These are phyloP conservation scores for Komagataella populi DNA, from an alignment of 805 yeast genomes.

Conservation along the genomic window DNA sequence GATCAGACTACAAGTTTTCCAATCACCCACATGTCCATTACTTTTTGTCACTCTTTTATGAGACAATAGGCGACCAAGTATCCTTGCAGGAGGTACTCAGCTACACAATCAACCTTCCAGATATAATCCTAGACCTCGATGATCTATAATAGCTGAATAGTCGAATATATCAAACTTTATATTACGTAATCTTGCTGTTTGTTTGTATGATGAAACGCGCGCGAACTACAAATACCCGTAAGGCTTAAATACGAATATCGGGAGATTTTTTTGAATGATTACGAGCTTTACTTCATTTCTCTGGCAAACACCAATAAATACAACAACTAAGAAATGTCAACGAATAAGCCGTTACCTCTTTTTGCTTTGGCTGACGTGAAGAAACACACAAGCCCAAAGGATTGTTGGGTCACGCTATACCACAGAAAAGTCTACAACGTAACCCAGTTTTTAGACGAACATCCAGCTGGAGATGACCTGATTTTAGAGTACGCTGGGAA, in stretches of 20 bases:
- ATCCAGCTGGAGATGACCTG: constrained; percentile 56
- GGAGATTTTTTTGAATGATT: not conserved
- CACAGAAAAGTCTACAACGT: constrained; percentile 78
- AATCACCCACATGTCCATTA: not conserved
- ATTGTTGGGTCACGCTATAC: constrained; percentile 75
- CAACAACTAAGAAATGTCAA: not conserved
- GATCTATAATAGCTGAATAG: not conserved
- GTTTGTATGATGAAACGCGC: not conserved
- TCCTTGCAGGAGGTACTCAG: not conserved
- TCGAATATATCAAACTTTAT: not conserved
- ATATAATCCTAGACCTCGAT: not conserved
- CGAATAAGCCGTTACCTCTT: not conserved
- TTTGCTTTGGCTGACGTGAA: constrained; percentile 2
- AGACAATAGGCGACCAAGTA: not conserved
- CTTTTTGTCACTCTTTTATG: not conserved
- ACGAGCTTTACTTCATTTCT: no score
- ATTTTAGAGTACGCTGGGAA: constrained; percentile 45
- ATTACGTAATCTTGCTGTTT: not conserved
- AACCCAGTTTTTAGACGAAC: constrained; percentile 57
- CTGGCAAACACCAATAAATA: not conserved
- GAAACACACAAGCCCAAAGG: constrained; percentile 34
- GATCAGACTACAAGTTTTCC: not conserved
- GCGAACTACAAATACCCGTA: not conserved
- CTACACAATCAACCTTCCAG: not conserved
- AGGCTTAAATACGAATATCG: not conserved